Evolutionary conservation across 2,329 filamentous ascomycete species (phyloP).

Genomic region (Magnaporthiopsis rhizophila): DNA sequence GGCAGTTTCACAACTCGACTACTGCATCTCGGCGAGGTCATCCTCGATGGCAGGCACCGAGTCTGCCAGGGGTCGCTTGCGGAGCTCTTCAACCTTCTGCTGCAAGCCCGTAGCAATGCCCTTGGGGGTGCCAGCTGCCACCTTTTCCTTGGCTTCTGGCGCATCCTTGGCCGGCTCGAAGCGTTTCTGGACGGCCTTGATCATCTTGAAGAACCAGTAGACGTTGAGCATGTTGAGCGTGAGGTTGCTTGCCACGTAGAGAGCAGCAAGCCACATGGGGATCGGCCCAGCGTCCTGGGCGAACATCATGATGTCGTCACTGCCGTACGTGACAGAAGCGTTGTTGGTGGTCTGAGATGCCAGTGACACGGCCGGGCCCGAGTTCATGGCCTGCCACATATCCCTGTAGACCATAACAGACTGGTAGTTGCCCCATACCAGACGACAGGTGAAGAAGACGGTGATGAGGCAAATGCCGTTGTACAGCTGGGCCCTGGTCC

Average conservation of each 20-base stretch:
- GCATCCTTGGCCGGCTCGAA: conserved; percentile 47
- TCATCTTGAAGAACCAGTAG: conserved; percentile 85
- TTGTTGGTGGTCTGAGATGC: conserved; percentile 24
- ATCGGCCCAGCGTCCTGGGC: conserved; percentile 41
- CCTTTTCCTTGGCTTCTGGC: conserved; percentile 23
- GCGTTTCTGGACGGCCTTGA: conserved; percentile 67
- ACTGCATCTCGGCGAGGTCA: conserved; percentile 17
- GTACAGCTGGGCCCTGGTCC: conserved; percentile 63
- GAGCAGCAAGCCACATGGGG: conserved; percentile 60
- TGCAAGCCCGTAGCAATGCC: conserved; percentile 6
- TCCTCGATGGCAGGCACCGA: conserved; percentile 13
- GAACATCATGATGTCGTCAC: conserved; percentile 40
- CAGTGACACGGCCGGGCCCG: conserved; percentile 25
- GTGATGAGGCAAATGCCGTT: conserved; percentile 66
- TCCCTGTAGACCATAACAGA: conserved; percentile 63
- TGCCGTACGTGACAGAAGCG: conserved; percentile 22
- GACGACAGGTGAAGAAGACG: conserved; percentile 69
- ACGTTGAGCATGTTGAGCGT: conserved; percentile 70
- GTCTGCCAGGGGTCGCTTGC: conserved; percentile 14
- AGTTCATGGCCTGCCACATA: conserved; percentile 51
- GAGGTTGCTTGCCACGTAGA: conserved; percentile 64
- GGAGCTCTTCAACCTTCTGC: conserved; percentile 13
- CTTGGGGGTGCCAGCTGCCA: conserved; percentile 7
- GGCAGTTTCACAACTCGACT: not conserved
- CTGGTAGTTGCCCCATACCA: conserved; percentile 71